Base-by-base conservation (phyloP, 1,284 basidiomycete genomes). In the Meira nashicola region DNA sequence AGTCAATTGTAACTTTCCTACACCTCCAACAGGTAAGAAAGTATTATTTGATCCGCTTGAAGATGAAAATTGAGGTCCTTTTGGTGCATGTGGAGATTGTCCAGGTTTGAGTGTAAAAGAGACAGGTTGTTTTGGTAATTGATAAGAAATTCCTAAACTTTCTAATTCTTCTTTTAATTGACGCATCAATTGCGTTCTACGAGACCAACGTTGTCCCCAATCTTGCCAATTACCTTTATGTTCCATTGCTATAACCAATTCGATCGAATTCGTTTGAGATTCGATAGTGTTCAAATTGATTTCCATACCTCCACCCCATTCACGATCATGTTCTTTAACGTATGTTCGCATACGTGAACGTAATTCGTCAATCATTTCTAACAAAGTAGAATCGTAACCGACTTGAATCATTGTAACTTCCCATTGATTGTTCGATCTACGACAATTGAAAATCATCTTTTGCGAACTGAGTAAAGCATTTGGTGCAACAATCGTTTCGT, bases 191-290 rank as follows among this genome's bases (percentile, higher is more conserved):
- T 69, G 67, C 39, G 73, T 76, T 46, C 76, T 62, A 19, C 74
- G 58, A 44, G 59, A 60, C 79, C 76, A 90, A 58, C 89, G 83
- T 12, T 84, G 87, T 55, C 87, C 88, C 89, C 89, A 90, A 67
- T 90, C 88, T 76, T 90, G 89, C 89, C 89, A 90, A 74, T 89
- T 89, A 41, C 86, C 83, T 85, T 81, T 80, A 84, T 88, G 89
- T 79, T 91, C 89, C 76, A 90, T 84, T 15, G 85, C 85, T 50
- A 90, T 83, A 46, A 65, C 49, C 12, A 76, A 54, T 43, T 67
- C 59, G 47, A 75, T 60, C 19, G 68, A 52, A 54, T 75, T 76
- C 62, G 75, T 72, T 51, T 79, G 74, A 12, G 68, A 64, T 19
- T 53, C 66, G 46, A 80, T 75, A 39, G 59, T 63, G 62, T 76